These are phyloP conservation scores for Persicaria maculosa DNA, from an alignment of 148 eudicot species.

Conservation along the genomic window DNA sequence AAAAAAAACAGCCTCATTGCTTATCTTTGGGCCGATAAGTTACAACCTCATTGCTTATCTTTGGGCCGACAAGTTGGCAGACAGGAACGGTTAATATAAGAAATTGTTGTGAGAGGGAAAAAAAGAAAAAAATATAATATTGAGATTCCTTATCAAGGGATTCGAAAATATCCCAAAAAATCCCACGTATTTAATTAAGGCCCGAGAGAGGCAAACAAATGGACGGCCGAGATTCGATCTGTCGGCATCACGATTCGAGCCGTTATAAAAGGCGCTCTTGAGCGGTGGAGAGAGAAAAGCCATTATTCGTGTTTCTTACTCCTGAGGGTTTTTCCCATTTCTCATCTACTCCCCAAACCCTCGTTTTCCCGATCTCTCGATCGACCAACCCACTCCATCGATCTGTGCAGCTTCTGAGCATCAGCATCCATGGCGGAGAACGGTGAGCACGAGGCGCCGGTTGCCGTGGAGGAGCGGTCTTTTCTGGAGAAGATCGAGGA, in stretches of 20 bases:
- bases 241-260: not conserved
- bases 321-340: slow-evolving; percentile 12
- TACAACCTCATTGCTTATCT: no score
- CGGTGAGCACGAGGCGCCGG: slow-evolving; percentile 25
- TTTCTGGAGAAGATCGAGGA: slow-evolving; percentile 57
- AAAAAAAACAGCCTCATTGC: no score
- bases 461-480: slow-evolving; percentile 23
- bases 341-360: slow-evolving; percentile 1
- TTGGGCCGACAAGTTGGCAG: no score
- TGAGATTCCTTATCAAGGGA: no score
- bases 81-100: no score
- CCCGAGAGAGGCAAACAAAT: not conserved
- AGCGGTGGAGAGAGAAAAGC: not conserved
- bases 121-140: no score
- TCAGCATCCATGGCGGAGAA: slow-evolving; percentile 37
- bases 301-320: not conserved
- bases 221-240: not conserved
- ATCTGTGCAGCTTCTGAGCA: not conserved
- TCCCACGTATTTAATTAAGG: not conserved
- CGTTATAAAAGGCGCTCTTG: not conserved
- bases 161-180: no score
- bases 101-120: no score
- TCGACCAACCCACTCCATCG: not conserved
- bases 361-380: not conserved
- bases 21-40: no score